A percentile compares a stretch with the other conserved stretches of the same genome.
Conservation (phyloP, 225 moss, liverwort and hornwort genomes). For the Polytrichum formosum region DNA sequence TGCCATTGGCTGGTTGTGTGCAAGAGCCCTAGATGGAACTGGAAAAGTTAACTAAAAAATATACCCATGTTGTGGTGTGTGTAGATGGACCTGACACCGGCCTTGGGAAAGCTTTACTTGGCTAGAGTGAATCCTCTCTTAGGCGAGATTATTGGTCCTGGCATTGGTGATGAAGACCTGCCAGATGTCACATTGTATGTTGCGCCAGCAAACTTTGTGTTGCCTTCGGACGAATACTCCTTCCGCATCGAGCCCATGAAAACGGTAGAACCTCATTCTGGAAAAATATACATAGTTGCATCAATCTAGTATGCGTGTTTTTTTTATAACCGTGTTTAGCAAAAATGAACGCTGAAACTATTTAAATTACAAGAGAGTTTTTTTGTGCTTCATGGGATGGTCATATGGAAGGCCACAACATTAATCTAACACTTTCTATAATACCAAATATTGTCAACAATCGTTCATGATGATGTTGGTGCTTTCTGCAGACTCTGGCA, state of each 20-base stretch:
- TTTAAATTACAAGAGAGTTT: neutral
- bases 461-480: neutral
- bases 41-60: too few relatives aligned
- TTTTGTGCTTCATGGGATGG: too few relatives aligned
- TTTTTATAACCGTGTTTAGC: neutral
- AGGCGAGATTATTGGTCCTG: slow-evolving; percentile 85
- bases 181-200: slow-evolving; percentile 80
- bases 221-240: slow-evolving; percentile 82
- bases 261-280: slow-evolving; percentile 44
- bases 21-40: too few relatives aligned
- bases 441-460: too few relatives aligned
- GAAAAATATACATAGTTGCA: neutral
- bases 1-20: too few relatives aligned
- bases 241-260: slow-evolving; percentile 84
- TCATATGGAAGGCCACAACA: too few relatives aligned
- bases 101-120: slow-evolving; percentile 78
- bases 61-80: neutral
- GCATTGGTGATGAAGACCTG: slow-evolving; percentile 82
- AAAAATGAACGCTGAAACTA: neutral
- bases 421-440: too few relatives aligned
- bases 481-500: slow-evolving; percentile 65
- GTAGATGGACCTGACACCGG: slow-evolving; percentile 94
- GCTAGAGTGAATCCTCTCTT: slow-evolving; percentile 84
- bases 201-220: slow-evolving; percentile 57
- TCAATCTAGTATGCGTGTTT: neutral